Conservation (phyloP, 441 rosid species). For the Gossypium aridum region DNA sequence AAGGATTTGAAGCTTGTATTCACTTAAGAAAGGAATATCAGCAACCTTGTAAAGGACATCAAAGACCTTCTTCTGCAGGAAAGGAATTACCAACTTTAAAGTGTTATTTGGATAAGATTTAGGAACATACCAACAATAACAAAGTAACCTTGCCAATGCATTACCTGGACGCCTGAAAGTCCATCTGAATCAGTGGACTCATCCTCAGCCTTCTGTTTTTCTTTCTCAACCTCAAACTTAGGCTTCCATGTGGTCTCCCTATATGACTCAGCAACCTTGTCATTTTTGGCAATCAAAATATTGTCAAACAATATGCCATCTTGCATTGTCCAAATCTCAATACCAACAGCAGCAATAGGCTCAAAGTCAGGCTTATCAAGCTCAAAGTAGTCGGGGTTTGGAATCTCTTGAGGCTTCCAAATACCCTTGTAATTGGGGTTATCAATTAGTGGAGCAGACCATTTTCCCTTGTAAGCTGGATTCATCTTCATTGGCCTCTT, state of each 20-base stretch:
- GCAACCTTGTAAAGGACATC: conserved; percentile 76
- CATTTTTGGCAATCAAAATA: conserved; percentile 68
- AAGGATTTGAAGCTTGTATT: conserved; percentile 52
- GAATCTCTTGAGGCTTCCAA: conserved; percentile 88
- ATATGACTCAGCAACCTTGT: conserved; percentile 57
- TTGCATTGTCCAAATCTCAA: conserved; percentile 99
- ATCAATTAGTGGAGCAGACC: conserved; percentile 88
- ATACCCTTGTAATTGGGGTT: conserved; percentile 91
- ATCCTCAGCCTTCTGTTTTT: conserved; percentile 71
- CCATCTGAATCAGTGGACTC: conserved; percentile 44
- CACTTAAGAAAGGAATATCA: conserved; percentile 69
- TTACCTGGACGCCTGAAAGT: conserved; percentile 38
- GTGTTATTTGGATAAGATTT: neutral
- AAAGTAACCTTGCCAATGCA: neutral
- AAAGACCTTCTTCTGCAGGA: conserved; percentile 79
- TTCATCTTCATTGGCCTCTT: conserved; percentile 81
- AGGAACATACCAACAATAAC: neutral
- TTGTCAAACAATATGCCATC: conserved; percentile 91
- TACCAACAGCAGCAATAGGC: conserved; percentile 86
- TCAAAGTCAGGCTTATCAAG: conserved; percentile 74
- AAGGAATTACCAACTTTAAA: conserved; percentile 5
- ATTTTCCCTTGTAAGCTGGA: conserved; percentile 94
- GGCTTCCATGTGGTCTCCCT: conserved; percentile 70
- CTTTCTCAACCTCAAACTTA: conserved; percentile 70
- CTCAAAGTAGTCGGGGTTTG: conserved; percentile 83